These are phyloP conservation scores for Rosa persica DNA, from an alignment of 306 rosid species.

Conservation along the genomic window DNA sequence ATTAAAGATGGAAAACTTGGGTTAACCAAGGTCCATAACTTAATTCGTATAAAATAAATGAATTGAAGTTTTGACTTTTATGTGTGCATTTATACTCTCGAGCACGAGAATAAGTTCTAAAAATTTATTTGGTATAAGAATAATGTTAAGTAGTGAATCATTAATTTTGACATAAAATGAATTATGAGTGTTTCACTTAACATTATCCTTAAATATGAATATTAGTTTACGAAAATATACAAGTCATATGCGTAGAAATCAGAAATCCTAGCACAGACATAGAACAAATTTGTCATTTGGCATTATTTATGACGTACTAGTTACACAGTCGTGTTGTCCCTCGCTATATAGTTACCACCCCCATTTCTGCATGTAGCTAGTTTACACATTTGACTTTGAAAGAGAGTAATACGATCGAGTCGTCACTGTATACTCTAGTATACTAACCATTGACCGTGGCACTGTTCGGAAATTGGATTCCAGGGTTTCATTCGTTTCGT, in stretches of 20 bases:
- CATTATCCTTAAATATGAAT: too few species aligned
- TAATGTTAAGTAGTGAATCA: too few species aligned
- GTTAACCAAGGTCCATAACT: neutral
- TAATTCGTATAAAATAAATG: neutral
- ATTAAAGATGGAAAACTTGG: neutral
- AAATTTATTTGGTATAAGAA: too few species aligned
- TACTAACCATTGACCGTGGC: neutral
- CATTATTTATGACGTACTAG: neutral
- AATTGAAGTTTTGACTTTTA: neutral
- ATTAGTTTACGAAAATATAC: too few species aligned
- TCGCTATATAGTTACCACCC: neutral
- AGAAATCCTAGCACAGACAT: neutral
- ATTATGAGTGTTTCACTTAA: too few species aligned
- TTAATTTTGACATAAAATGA: too few species aligned
- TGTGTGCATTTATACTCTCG: too few species aligned
- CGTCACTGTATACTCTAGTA: neutral
- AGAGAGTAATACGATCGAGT: neutral
- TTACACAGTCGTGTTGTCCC: neutral
- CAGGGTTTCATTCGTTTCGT: conserved; percentile 1
- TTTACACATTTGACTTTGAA: neutral
- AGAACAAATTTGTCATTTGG: neutral
- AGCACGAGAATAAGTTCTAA: too few species aligned
- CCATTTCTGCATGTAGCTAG: neutral
- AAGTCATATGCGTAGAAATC: too few species aligned
- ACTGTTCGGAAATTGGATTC: conserved; percentile 5